Conservation (phyloP, 441 rosid species). For the Gossypium lobatum region DNA sequence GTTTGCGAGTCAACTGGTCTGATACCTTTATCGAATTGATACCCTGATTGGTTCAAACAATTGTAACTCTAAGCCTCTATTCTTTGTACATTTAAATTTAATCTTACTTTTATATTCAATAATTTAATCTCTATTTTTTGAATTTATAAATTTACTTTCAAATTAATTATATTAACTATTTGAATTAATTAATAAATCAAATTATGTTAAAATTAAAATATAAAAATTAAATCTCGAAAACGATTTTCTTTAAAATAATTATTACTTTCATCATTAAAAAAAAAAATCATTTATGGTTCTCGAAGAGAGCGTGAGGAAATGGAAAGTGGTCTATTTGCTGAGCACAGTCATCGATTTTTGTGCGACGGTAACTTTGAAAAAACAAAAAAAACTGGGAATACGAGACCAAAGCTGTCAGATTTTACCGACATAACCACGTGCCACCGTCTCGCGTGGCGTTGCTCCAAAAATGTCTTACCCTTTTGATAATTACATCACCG, state of each 20-base stretch:
- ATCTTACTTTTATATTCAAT: too few species aligned
- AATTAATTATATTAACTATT: too few species aligned
- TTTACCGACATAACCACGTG: slow-evolving; percentile 27
- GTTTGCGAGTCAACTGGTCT: too few species aligned
- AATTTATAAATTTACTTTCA: too few species aligned
- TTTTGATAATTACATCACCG: background rate
- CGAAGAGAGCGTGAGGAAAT: background rate
- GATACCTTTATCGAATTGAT: fast-evolving
- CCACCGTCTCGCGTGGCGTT: slow-evolving; percentile 20
- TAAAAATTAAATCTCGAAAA: too few species aligned
- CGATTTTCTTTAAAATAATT: background rate
- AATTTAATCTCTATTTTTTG: too few species aligned
- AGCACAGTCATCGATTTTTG: slow-evolving; percentile 13
- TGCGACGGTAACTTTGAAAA: slow-evolving; percentile 26
- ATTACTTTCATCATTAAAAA: background rate
- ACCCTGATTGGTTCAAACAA: too few species aligned
- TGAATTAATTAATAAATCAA: too few species aligned
- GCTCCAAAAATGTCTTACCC: background rate
- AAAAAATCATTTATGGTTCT: background rate
- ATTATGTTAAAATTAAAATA: too few species aligned
- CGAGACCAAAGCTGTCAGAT: slow-evolving; percentile 1
- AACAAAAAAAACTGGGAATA: background rate
- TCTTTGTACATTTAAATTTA: too few species aligned
- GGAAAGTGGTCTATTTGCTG: slow-evolving; percentile 11
- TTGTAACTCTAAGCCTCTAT: too few species aligned